Evolutionary conservation across 371 early-diverging fungal genomes (phyloP).

Genomic region (Mortierella sp.): DNA sequence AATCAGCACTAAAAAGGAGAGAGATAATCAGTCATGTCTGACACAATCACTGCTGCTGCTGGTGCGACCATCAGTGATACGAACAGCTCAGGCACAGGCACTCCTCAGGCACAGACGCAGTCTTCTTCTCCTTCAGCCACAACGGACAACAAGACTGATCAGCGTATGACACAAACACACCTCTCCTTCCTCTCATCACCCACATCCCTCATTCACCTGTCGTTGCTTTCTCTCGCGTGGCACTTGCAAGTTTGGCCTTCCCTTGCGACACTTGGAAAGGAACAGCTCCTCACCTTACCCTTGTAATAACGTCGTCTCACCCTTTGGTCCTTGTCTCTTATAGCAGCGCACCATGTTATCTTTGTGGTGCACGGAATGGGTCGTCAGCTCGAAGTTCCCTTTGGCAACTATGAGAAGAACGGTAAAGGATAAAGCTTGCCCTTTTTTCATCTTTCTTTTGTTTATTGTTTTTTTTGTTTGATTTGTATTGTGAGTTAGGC

Average conservation of each 20-base stretch:
- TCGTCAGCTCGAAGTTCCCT: slow-evolving; percentile 65
- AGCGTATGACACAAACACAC: too few species aligned
- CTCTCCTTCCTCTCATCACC: not conserved
- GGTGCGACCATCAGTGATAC: slow-evolving; percentile 18
- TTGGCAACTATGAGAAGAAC: slow-evolving; percentile 68
- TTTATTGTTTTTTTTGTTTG: not conserved
- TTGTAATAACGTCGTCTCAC: too few species aligned
- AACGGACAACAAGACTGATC: not conserved
- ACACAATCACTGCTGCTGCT: too few species aligned
- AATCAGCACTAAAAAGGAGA: not conserved
- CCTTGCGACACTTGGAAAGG: not conserved
- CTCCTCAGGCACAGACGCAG: slow-evolving; percentile 12
- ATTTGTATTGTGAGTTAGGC: not conserved
- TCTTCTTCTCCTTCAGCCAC: not conserved
- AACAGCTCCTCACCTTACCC: too few species aligned
- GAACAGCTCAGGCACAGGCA: not conserved
- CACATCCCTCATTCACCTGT: not conserved
- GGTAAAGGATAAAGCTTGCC: slow-evolving; percentile 48
- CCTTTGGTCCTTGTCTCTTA: too few species aligned
- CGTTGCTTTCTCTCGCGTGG: too few species aligned
- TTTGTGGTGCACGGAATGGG: slow-evolving; percentile 83
- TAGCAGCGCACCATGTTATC: slow-evolving; percentile 62
- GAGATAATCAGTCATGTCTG: not conserved
- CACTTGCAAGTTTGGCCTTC: too few species aligned
- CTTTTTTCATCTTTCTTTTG: too few species aligned